Conservation (phyloP, 805 yeast genomes). For the Wickerhamomyces bovis region DNA sequence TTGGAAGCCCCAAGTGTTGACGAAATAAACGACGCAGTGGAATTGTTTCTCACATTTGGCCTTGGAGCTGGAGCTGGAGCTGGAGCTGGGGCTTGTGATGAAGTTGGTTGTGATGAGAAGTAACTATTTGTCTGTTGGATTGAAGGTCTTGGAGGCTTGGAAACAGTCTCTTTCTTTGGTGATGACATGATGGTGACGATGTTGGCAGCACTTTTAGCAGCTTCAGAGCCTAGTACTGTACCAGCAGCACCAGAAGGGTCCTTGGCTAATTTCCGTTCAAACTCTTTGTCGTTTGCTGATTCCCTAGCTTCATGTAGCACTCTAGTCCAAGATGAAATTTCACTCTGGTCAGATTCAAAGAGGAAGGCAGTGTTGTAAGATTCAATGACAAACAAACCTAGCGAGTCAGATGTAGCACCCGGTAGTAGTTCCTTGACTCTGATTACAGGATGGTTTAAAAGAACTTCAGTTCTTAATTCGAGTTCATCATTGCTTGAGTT, state of each 20-base stretch:
- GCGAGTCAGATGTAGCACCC: slow-evolving; percentile 26
- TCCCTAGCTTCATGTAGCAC: slow-evolving; percentile 43
- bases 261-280: slow-evolving; percentile 18
- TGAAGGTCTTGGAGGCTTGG: not conserved
- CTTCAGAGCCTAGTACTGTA: slow-evolving; percentile 27
- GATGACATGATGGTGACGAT: slow-evolving; percentile 21
- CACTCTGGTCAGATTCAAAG: slow-evolving; percentile 48
- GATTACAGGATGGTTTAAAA: slow-evolving; percentile 44
- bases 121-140: slow-evolving; percentile 1
- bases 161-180: not conserved
- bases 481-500: slow-evolving; percentile 32
- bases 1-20: not conserved
- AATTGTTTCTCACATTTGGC: not conserved
- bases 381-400: slow-evolving; percentile 47
- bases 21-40: not conserved
- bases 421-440: slow-evolving; percentile 54
- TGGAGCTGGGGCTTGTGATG: slow-evolving; percentile 8
- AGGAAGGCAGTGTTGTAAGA: slow-evolving; percentile 50
- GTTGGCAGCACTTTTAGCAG: slow-evolving; percentile 33
- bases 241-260: slow-evolving; percentile 29
- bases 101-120: not conserved
- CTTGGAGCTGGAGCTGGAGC: not conserved
- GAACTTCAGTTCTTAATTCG: slow-evolving; percentile 48
- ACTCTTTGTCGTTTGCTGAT: slow-evolving; percentile 41
- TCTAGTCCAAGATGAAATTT: slow-evolving; percentile 52